Base-by-base conservation (phyloP, 176 grass and related monocot genomes). In the Avena eriantha region DNA sequence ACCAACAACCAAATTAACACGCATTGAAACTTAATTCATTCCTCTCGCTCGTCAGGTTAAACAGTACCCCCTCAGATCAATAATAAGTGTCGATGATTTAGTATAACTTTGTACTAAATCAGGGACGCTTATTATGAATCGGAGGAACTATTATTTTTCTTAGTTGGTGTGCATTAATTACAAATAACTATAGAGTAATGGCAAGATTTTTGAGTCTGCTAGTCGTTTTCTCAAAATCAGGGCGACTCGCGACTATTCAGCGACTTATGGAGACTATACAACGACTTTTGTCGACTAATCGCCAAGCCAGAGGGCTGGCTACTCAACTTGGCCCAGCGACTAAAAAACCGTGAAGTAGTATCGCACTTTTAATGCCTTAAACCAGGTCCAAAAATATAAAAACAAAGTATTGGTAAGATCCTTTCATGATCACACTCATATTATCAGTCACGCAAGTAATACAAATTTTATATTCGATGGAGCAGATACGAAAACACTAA, bases 1-100 rank as follows among this genome's bases (percentile, higher is more conserved):
- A 76, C 17, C 79, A 84, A 65, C n/a, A 80, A 66, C 66, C 86
- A 84, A 80, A 84, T 23, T 73, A 84, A 80, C 45, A 49, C 64
- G 21, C 54, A 22, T 64, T n/a, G 45, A 41, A 80, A 49, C 75
- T 80, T n/a, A 79, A 56, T 75, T 80, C 2, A 66, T 43, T 73
- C 22, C 45, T 84, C 54, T 73, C 41, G 36, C 47, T 84, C n/a
- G 0, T 63, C 33, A 73, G 21, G 15, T 43, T 53, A 68, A 73
- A 33, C 36, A 54, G 31, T 47, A 80, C 39, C 7, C 6, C 39
- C 6, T 41, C 39, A 5, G 39, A 41, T 41, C 39, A 5, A 41
- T 41, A 41, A 41, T 41, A 41, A 41, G 39, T 41, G 39, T 41
- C 7, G 39, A 5, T 41, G 7, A 41, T 41, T 41, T 41, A 41